Base-by-base conservation (phyloP, 1,139 yeast species). In the Debaryomyces coudertii region DNA sequence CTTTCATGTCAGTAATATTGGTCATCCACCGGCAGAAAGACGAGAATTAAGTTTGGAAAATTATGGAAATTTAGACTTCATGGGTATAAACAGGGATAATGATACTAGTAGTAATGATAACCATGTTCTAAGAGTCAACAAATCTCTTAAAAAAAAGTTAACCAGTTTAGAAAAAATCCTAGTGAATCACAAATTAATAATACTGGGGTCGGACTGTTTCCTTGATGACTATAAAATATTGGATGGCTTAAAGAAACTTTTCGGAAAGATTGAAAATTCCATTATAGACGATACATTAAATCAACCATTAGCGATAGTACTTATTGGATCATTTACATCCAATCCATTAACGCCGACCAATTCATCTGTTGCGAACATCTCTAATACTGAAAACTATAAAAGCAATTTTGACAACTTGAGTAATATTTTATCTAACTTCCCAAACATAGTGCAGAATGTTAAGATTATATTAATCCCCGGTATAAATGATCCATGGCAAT, bases 401-500 rank as follows among this genome's bases (percentile, higher is more conserved):
- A 80, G 82, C 36, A 73, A 79, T 33, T 89, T 90, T 65, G 96
- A 92, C 55, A 71, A 80, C 8, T 70, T 93, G 16, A 90, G 96
- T 0, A 73, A 81, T 7, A 51, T 71, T n/a, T 51, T 73, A n/a
- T 53, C 71, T 2, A 62, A 62, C 38, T 71, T 55, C 46, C 73
- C 77, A 1, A 57, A 59, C 20, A 58, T 74, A 27, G 57, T 70
- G 6, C 55, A 57, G 25, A 48, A 53, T n/a, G 65, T 71, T 36
- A 79, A 81, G 37, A 66, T 89, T 42, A 68, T 88, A 2, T 79
- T 93, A 49, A 72, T 92, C 1, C 97, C 98, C 0, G 98, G 99
- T 0, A 82, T 82, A 37, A 87, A 89, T 55, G 99, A 93, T 63
- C 97, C 97, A 0, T 93, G 98, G 98, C 84, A 84, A 40, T 82